Evolutionary conservation across 2,329 filamentous ascomycete genomes (phyloP), one percentile per base, ranked within the genome.

Genomic region (Clonostachys rosea): DNA sequence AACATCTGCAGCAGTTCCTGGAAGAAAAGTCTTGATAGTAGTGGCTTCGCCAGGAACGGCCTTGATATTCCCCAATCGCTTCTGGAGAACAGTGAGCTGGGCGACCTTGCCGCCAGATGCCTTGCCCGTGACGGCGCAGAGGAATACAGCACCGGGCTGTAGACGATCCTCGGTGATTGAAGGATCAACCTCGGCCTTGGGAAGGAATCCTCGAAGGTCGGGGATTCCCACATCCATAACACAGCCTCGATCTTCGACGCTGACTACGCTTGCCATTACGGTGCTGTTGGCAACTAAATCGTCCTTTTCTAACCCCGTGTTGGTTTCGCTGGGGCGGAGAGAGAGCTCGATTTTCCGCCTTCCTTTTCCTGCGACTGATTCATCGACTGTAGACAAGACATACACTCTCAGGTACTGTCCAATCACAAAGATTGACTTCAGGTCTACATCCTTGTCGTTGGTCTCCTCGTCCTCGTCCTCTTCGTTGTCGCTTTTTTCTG

Each of bases 231-330:
- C 69, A 56, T 96, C 90, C 90, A 99, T 96, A 47, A 97, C 81
- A 49, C 94, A 79, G 51, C 94, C 94, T 60, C 96, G 91, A 58
- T 99, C 95, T 66, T 99, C 92, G n/a, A 95, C 86, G 65, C 92
- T 99, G 44, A 79, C 69, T 24, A 99, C 85, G 0, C 91, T 86
- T 3, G 91, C 92, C 77, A 97, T 95, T 17, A 97, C 73, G 42
- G 88, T 91, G 53, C 75, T 78, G 59, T 95, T 86, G 39, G 78
- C 68, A 10, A 94, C 83, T 10, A 96, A 67, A 57, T 90, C 89
- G 39, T 86, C 81, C 54, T 81, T 78, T 5, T 79, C 74, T 18
- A 99, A 72, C 2, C 88, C 86, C 3, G 79, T 78, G 63, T 99
- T 99, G 47, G 89, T 78, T 51, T 89, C 79, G 49, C 79, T 77